Percentiles rank a stretch among this genome's conserved stretches.
Evolutionary conservation across 148 eudicot species (phyloP).

Genomic region (Camellia sinensis): DNA sequence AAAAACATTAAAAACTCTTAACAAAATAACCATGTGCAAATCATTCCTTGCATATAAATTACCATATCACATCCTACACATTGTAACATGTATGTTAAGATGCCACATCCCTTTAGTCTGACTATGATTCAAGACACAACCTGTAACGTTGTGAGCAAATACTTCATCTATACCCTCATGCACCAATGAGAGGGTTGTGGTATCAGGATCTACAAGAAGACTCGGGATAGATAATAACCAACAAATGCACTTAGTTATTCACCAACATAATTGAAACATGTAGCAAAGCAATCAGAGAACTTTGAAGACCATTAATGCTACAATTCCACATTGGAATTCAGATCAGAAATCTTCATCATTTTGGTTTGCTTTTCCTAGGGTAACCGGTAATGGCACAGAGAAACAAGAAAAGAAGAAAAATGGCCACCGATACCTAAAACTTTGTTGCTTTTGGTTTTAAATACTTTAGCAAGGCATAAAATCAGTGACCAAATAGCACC

Average conservation of each 20-base stretch:
- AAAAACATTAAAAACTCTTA: not conserved
- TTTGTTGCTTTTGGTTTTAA: not conserved
- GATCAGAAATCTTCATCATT: slow-evolving; percentile 11
- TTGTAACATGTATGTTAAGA: not conserved
- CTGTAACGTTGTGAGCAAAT: not conserved
- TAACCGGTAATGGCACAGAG: not conserved
- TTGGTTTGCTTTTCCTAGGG: not conserved
- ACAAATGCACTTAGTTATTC: not conserved
- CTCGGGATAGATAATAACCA: not conserved
- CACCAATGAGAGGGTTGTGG: not conserved
- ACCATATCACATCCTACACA: not conserved
- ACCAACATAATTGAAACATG: not conserved
- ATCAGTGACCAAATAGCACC: not conserved
- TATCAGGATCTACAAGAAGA: not conserved
- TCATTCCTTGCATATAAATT: not conserved
- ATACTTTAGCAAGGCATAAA: not conserved
- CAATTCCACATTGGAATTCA: not conserved
- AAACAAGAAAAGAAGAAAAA: not conserved
- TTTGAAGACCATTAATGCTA: not conserved
- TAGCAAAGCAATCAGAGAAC: slow-evolving; percentile 10
- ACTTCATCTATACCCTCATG: not conserved
- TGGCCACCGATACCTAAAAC: not conserved
- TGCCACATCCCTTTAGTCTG: not conserved
- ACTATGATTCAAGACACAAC: not conserved
- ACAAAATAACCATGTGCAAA: not conserved